Percentiles rank a stretch among this genome's conserved stretches.
Conservation (phyloP, 139 green algal genomes). For the Chlorella sp. region DNA sequence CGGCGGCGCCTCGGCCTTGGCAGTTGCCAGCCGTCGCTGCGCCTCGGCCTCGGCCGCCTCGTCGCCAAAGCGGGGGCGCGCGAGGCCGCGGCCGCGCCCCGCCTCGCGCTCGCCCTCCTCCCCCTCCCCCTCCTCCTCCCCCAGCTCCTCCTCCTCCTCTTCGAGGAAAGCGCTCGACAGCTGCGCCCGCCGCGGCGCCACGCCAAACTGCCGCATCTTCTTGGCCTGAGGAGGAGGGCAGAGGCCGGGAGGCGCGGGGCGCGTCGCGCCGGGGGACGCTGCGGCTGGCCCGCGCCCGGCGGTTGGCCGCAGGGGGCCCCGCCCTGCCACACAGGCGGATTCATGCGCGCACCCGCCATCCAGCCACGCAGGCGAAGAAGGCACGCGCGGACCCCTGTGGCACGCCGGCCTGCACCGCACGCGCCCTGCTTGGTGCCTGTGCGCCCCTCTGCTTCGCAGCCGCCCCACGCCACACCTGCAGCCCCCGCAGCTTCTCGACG, state of each 20-base stretch:
- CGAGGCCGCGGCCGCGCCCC: background rate
- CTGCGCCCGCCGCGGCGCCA: background rate
- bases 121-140: slow-evolving; percentile 22
- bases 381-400: background rate
- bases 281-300: background rate
- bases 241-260: no score
- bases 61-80: slow-evolving; percentile 25
- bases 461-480: no score
- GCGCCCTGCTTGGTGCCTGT: background rate
- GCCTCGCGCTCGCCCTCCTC: slow-evolving; percentile 9
- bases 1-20: slow-evolving; percentile 27
- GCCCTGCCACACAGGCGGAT: background rate
- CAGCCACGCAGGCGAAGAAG: no score
- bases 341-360: no score
- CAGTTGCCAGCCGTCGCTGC: slow-evolving; percentile 32
- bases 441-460: slow-evolving; percentile 25
- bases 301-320: background rate
- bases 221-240: no score
- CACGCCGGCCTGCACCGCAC: background rate
- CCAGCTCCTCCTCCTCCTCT: slow-evolving; percentile 33
- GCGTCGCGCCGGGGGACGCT: no score
- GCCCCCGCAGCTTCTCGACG: slow-evolving; percentile 32
- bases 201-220: slow-evolving; percentile 20
- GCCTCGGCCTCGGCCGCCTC: slow-evolving; percentile 36
- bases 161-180: slow-evolving; percentile 8